Evolutionary conservation across 192 early-diverging fungal species (phyloP).

Genomic region (Kappamyces sp.): DNA sequence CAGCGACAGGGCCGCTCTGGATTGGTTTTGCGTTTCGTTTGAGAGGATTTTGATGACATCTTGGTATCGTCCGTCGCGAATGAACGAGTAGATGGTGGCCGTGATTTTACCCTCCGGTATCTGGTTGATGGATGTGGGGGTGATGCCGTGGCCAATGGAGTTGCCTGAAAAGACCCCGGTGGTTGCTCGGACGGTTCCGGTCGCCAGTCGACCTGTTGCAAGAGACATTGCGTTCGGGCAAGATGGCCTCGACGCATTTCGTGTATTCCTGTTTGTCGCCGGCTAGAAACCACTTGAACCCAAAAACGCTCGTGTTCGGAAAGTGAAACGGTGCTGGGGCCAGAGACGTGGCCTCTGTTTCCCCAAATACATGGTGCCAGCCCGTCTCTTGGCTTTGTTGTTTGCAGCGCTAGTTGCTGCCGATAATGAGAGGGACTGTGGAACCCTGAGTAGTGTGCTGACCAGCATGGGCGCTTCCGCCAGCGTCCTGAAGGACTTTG

Average conservation of each 20-base stretch:
- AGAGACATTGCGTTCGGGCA: neutral
- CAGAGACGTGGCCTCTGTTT: too few relatives aligned
- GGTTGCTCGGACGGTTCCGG: neutral
- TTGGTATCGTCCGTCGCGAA: constrained; percentile 41
- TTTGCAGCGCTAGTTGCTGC: too few relatives aligned
- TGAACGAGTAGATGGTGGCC: constrained; percentile 48
- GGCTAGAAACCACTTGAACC: neutral
- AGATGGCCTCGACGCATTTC: neutral
- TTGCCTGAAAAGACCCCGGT: constrained; percentile 13
- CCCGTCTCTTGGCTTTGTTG: too few relatives aligned
- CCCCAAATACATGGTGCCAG: too few relatives aligned
- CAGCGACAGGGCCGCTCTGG: constrained; percentile 44
- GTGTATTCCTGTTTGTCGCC: neutral
- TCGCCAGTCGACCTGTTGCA: constrained; percentile 11
- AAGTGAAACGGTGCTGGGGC: too few relatives aligned
- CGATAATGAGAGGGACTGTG: too few relatives aligned
- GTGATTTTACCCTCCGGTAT: constrained; percentile 57
- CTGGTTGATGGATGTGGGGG: constrained; percentile 33
- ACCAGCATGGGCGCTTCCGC: too few relatives aligned
- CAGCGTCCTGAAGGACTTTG: too few relatives aligned
- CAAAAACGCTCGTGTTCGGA: too few relatives aligned
- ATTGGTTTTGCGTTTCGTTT: constrained; percentile 41
- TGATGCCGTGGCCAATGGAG: constrained; percentile 6
- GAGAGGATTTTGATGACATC: constrained; percentile 53
- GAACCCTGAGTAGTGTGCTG: too few relatives aligned